Evolutionary conservation across 2,329 filamentous ascomycete genomes (phyloP).

Genomic region (Monosporascus ibericus): DNA sequence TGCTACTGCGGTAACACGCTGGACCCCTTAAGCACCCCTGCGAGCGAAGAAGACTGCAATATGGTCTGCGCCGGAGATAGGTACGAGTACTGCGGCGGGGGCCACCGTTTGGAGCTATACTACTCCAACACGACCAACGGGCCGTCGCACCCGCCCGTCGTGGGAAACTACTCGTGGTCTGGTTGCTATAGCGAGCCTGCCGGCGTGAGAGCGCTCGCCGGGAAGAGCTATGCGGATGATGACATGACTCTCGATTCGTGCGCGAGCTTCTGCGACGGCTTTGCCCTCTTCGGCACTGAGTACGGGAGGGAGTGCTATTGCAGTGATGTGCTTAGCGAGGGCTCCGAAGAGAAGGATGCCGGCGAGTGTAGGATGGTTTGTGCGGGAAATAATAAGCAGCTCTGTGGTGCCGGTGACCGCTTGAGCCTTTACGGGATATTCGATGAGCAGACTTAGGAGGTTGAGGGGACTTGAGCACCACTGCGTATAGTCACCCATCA

Average conservation of each 20-base stretch:
- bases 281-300: conserved; percentile 28
- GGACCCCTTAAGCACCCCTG: conserved; percentile 23
- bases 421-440: conserved; percentile 23
- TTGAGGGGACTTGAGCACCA: not conserved
- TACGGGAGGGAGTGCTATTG: conserved; percentile 32
- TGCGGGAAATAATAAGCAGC: conserved; percentile 16
- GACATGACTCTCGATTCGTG: conserved; percentile 29
- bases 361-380: conserved; percentile 20
- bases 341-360: conserved; percentile 10
- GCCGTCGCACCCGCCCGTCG: conserved; percentile 3
- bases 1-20: conserved; percentile 35
- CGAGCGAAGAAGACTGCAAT: conserved; percentile 28
- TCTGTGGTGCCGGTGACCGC: conserved; percentile 25
- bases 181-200: conserved; percentile 33
- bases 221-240: conserved; percentile 15
- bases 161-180: conserved; percentile 20
- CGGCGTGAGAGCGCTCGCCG: conserved; percentile 24
- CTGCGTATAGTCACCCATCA: no score
- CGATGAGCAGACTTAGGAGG: not conserved
- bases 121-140: conserved; percentile 4
- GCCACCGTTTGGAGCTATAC: conserved; percentile 19
- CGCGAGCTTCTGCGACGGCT: conserved; percentile 24
- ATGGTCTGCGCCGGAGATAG: conserved; percentile 31
- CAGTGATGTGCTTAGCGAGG: conserved; percentile 24
- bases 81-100: conserved; percentile 30